These are phyloP conservation scores for Dalechampia spathulata DNA, from an alignment of 441 rosid genomes.

Conservation along the genomic window DNA sequence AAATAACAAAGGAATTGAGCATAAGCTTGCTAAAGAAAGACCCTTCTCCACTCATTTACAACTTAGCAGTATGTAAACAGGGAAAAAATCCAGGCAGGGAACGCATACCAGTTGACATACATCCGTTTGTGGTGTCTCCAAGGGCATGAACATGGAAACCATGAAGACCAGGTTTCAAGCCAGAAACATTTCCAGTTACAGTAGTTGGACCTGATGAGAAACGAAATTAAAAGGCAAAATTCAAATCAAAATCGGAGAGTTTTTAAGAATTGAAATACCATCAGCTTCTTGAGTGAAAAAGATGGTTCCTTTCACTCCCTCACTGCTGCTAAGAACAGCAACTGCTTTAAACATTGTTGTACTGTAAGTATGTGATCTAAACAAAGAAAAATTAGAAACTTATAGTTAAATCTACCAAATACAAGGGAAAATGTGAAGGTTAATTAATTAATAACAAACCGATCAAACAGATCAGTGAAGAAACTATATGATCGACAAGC, in stretches of 20 bases:
- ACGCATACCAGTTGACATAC: conserved; percentile 89
- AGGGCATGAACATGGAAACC: conserved; percentile 95
- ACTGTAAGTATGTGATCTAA: too few species aligned
- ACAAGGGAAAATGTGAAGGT: too few species aligned
- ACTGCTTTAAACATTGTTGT: conserved; percentile 88
- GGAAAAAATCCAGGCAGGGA: too few species aligned
- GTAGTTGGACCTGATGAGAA: conserved; percentile 54
- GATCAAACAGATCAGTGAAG: too few species aligned
- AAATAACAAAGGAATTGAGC: too few species aligned
- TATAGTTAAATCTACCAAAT: too few species aligned
- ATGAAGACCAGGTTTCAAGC: conserved; percentile 88
- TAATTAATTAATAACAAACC: too few species aligned
- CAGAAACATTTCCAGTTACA: conserved; percentile 63
- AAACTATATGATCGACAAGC: too few species aligned
- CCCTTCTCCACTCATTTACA: not conserved
- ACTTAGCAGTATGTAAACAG: not conserved
- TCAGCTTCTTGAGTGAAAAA: conserved; percentile 67
- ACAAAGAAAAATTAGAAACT: too few species aligned
- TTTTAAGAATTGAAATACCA: conserved; percentile 34
- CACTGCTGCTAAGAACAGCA: conserved; percentile 56
- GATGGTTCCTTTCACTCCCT: conserved; percentile 72
- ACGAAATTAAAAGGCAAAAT: not conserved
- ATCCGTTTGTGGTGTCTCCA: conserved; percentile 94
- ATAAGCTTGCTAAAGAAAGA: not conserved
- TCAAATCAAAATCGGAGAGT: not conserved